Percentiles rank a stretch among this genome's conserved stretches.
These are phyloP conservation scores for Mycena belliarum DNA, from an alignment of 768 basidiomycete genomes.

Conservation along the genomic window DNA sequence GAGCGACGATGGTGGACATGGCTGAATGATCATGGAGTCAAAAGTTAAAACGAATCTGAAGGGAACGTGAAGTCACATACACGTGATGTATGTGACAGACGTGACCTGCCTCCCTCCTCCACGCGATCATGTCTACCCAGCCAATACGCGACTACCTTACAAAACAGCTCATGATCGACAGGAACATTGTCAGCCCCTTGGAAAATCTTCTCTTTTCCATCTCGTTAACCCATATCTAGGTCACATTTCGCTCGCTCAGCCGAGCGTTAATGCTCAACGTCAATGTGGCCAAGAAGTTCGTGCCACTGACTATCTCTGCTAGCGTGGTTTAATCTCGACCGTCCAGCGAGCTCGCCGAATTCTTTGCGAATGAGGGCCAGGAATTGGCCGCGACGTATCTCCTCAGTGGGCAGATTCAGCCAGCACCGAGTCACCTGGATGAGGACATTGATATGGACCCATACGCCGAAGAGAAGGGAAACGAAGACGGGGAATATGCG, in stretches of 20 bases:
- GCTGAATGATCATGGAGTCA: no score
- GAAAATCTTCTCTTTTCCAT: neutral
- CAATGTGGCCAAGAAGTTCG: slow-evolving; percentile 77
- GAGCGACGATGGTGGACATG: no score
- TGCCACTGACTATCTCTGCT: neutral
- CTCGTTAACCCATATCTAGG: slow-evolving; percentile 40
- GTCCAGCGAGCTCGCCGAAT: slow-evolving; percentile 62
- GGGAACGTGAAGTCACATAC: neutral
- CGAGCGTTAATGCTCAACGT: slow-evolving; percentile 71
- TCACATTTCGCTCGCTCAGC: slow-evolving; percentile 79
- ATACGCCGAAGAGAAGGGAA: slow-evolving; percentile 34
- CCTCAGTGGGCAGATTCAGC: slow-evolving; percentile 55
- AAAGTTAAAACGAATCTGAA: no score
- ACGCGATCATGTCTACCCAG: slow-evolving; percentile 41
- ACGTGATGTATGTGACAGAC: neutral
- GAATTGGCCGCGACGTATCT: slow-evolving; percentile 69
- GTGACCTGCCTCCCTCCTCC: neutral
- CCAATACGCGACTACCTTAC: slow-evolving; percentile 48
- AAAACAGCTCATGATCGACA: slow-evolving; percentile 52
- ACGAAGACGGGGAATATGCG: slow-evolving; percentile 45
- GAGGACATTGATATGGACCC: slow-evolving; percentile 44
- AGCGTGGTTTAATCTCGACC: neutral
- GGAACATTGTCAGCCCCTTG: slow-evolving; percentile 41
- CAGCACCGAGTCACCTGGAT: slow-evolving; percentile 16
- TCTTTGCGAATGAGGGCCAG: slow-evolving; percentile 48